Base-by-base conservation (phyloP, 768 basidiomycete species). In the Chalciporus pseudorubinellus region DNA sequence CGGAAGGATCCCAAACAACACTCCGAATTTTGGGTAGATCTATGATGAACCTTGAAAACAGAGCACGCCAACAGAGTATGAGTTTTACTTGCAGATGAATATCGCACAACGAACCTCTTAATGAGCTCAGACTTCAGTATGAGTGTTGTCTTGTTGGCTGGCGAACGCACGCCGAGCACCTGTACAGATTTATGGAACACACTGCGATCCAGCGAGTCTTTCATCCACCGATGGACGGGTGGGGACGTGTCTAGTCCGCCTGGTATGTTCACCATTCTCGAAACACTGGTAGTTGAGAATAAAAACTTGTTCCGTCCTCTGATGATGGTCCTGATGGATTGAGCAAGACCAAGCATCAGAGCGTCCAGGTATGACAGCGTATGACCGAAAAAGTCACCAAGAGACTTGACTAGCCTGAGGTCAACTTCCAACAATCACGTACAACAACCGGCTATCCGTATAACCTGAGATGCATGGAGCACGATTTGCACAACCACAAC, bases 1-100 rank as follows among this genome's bases (percentile, higher is more conserved):
- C 72, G 4, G 70, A 68, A 22, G 77, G 72, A 65, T 84, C 78
- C 44, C 69, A 68, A 0, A 82, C 70, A 3, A 92, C 83, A 20
- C 71, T 82, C 50, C 77, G 80, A 18, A 85, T 64, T 71, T 78
- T 85, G n/a, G 86, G 87, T 12, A 90, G 62, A 70, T 87, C 79
- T 61, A 92, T 72, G 44, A 92, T 59, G 24, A 68, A 71, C 41
- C 89, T 89, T 53, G 50, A 50, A 28, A 42, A 38, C n/a, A 53
- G 44, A 49, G 3, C 21, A 5, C 40, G 39, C 44, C 53, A 43
- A n/a, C 39, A 51, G 57, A 34, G 63, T 53, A 38, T 47, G 40
- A 24, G 49, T 49, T n/a, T 18, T 22, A 36, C n/a, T 18, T 18
- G 57, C 26, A 47, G 28, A 19, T 39, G 26, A 19, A 20, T 26